Evolutionary conservation across 768 basidiomycete species (phyloP), one percentile per base, ranked within the genome.

Genomic region (Tulasnella calospora): DNA sequence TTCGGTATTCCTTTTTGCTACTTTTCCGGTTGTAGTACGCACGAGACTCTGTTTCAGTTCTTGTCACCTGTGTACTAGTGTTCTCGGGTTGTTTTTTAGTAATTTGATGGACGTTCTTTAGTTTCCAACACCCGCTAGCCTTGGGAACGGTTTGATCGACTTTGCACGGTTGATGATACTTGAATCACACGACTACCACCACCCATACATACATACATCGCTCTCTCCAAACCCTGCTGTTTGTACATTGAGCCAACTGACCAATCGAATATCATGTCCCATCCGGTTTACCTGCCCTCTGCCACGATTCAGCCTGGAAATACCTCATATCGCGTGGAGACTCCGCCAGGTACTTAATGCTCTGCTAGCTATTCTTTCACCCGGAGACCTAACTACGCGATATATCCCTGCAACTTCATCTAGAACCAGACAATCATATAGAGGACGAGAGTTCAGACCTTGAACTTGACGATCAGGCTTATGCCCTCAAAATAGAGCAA

Each of bases 401-500:
- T 38, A 74, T 27, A 27, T 19, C 44, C n/a, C 17, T 44, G 12
- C 19, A 27, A 21, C 33, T n/a, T 40, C 21, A n/a, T 13, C 23
- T 40, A 78, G 77, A 69, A 21, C 41, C 36, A 13, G 77, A 78
- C 47, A 69, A 78, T 35, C 38, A 21, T 13, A 70, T 35, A 15
- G 61, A 30, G 33, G 77, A 78, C 40, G 77, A 78, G 27, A 78
- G 77, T 69, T 78, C 77, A 78, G 77, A 78, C 47, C n/a, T 41
- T 21, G 77, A 78, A n/a, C 71, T 78, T 46, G 44, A 78, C 21
- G 77, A 78, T 69, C 38, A 12, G 8, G 77, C 61, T 23, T 78
- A 78, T 44, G 77, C 61, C 27, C n/a, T 30, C 38, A 78, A 78
- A 57, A 78, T 78, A n/a, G 41, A 71, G 23, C 71, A 78, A 30